Percentiles rank a stretch among this genome's conserved stretches.
Conservation (phyloP, 768 basidiomycete genomes). For the Tulasnella sp. region DNA sequence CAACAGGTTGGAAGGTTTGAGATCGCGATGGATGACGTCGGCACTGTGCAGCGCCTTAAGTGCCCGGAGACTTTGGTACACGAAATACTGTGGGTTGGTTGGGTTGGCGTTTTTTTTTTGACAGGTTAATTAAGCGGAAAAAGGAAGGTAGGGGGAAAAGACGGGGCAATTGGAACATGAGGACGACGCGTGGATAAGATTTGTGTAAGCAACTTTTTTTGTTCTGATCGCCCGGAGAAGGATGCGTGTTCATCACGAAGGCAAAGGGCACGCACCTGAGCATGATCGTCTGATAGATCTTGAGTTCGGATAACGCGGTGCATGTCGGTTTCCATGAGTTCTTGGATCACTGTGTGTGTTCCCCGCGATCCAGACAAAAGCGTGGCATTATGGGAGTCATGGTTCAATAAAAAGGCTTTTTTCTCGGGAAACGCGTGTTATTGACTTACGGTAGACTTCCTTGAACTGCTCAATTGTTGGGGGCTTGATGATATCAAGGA, state of each 20-base stretch:
- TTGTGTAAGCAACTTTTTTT: constrained; percentile 1
- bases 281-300: constrained; percentile 86
- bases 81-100: constrained; percentile 78
- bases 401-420: neutral
- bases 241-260: neutral
- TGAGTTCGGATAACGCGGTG: constrained; percentile 96
- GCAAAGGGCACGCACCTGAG: constrained; percentile 25
- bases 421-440: neutral
- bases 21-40: constrained; percentile 90
- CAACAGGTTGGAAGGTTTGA: constrained; percentile 93
- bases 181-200: neutral
- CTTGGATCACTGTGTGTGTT: constrained; percentile 32
- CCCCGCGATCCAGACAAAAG: neutral
- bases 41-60: constrained; percentile 94
- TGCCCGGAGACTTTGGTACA: constrained; percentile 93
- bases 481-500: constrained; percentile 89
- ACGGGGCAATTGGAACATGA: neutral
- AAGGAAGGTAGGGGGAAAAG: neutral
- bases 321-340: constrained; percentile 86
- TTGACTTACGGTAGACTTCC: constrained; percentile 57
- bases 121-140: neutral
- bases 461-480: constrained; percentile 69
- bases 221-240: neutral
- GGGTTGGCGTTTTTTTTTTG: neutral
- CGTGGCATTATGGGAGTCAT: neutral